These are phyloP conservation scores for Anthostomella pinea DNA, from an alignment of 2,329 filamentous ascomycete species.

Conservation along the genomic window DNA sequence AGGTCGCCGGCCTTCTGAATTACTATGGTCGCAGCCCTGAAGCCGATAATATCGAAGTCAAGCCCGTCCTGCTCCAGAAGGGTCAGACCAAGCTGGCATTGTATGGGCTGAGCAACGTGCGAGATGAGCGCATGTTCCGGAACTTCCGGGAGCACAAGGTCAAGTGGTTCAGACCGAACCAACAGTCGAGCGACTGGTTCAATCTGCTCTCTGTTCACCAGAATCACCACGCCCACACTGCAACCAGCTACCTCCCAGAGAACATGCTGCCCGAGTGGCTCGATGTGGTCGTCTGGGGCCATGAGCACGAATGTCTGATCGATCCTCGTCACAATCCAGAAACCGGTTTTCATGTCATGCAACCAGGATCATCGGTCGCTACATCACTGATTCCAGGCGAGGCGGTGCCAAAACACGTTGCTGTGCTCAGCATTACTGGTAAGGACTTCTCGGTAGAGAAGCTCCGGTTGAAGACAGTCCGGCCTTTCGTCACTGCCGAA, in stretches of 20 bases:
- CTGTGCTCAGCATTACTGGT: slow-evolving; percentile 79
- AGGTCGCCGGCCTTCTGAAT: slow-evolving; percentile 88
- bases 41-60: slow-evolving; percentile 88
- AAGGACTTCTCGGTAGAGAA: slow-evolving; percentile 77
- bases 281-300: slow-evolving; percentile 91
- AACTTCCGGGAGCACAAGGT: slow-evolving; percentile 93
- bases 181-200: slow-evolving; percentile 88
- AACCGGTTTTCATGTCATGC: slow-evolving; percentile 92
- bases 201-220: slow-evolving; percentile 94
- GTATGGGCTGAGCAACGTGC: slow-evolving; percentile 92
- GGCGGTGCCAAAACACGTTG: slow-evolving; percentile 85
- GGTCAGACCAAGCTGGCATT: slow-evolving; percentile 88
- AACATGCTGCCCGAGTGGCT: slow-evolving; percentile 89
- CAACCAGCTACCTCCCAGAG: slow-evolving; percentile 92
- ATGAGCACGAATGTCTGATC: slow-evolving; percentile 95
- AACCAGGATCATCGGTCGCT: slow-evolving; percentile 92
- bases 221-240: slow-evolving; percentile 88
- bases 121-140: slow-evolving; percentile 90
- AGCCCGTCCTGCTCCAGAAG: slow-evolving; percentile 90
- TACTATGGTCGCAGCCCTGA: slow-evolving; percentile 93
- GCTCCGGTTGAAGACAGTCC: slow-evolving; percentile 80
- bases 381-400: slow-evolving; percentile 90
- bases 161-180: slow-evolving; percentile 82
- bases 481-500: slow-evolving; percentile 86
- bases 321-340: slow-evolving; percentile 80